Base-by-base conservation (phyloP, 1,139 yeast species). In the Eremothecium gossypii region DNA sequence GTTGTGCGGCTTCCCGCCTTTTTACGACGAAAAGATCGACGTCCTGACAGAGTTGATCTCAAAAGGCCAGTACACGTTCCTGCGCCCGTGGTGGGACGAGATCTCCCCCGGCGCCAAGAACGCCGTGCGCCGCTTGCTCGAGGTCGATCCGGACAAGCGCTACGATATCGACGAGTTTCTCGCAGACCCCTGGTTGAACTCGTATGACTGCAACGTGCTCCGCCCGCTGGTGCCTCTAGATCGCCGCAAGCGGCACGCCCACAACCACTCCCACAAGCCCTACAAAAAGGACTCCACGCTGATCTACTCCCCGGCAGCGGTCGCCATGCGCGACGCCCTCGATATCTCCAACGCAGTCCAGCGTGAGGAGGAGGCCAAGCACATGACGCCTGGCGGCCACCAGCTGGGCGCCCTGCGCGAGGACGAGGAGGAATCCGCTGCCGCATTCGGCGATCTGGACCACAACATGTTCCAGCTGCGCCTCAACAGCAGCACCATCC, bases 71-170 rank as follows among this genome's bases (percentile, higher is more conserved):
- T 89, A 73, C 60, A 80, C 83, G 11, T 89, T 87, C 60, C 67
- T 89, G 45, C 69, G 77, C 44, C 97, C 97, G 0, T 89, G 97
- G 97, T 89, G 97, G 97, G 96, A 89, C 62, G 96, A 89, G 54
- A 83, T 89, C 34, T 75, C 85, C 46, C 60, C 55, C 33, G 85
- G 82, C 14, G 97, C 95, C 7, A 86, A 86, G 61, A 69, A 74
- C 52, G 79, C 94, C 63, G 95, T 89, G 8, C 63, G 77, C 4
- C 78, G 73, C 54, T 69, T 89, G 44, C 67, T 89, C 42, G 86
- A 94, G 2, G 95, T 87, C 26, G 86, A 87, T 58, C 96, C 96
- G 1, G 65, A 68, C 11, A 69, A 72, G 45, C 72, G 97, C 51
- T 86, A 85, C 60, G 77, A 84, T 6, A 82, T 86, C 47, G 81